Percentiles rank a stretch among this genome's conserved stretches.
phyloP scores from a whole-genome alignment of 2,329 filamentous ascomycete genomes.

The Pezicula neosporulosa region DNA sequence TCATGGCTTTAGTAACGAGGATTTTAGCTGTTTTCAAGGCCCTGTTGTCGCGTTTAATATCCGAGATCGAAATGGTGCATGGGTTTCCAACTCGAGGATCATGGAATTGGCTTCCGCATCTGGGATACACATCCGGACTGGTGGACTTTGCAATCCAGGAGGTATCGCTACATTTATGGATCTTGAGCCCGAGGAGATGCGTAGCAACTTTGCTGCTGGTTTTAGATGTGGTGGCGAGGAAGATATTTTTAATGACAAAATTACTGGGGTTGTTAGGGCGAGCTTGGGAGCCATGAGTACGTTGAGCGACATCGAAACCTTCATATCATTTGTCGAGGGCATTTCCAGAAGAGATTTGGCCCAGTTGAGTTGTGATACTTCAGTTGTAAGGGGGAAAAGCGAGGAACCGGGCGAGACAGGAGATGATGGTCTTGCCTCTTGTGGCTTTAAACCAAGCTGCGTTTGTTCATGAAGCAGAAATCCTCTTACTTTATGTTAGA shows the following conservation, averaged over 20 bases:
- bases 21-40: conserved; percentile 47
- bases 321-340: conserved; percentile 42
- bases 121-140: conserved; percentile 80
- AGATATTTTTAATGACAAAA: conserved; percentile 79
- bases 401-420: too few relatives aligned
- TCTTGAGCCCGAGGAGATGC: conserved; percentile 78
- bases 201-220: conserved; percentile 78
- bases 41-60: conserved; percentile 85
- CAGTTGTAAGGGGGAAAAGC: background rate
- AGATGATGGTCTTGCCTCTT: too few relatives aligned
- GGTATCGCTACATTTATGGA: conserved; percentile 72
- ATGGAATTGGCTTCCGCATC: conserved; percentile 81
- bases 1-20: conserved; percentile 26
- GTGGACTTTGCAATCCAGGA: conserved; percentile 88
- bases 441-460: too few relatives aligned
- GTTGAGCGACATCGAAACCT: conserved; percentile 65
- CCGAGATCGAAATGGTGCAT: conserved; percentile 62
- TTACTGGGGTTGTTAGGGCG: conserved; percentile 80
- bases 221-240: conserved; percentile 81
- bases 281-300: conserved; percentile 93
- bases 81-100: conserved; percentile 79
- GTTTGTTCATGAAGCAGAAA: too few relatives aligned
- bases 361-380: background rate
- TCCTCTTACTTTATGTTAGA: too few relatives aligned
- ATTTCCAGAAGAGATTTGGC: background rate